phyloP scores from a whole-genome alignment of 805 yeast genomes.

The Yamadazyma nakazawae region DNA sequence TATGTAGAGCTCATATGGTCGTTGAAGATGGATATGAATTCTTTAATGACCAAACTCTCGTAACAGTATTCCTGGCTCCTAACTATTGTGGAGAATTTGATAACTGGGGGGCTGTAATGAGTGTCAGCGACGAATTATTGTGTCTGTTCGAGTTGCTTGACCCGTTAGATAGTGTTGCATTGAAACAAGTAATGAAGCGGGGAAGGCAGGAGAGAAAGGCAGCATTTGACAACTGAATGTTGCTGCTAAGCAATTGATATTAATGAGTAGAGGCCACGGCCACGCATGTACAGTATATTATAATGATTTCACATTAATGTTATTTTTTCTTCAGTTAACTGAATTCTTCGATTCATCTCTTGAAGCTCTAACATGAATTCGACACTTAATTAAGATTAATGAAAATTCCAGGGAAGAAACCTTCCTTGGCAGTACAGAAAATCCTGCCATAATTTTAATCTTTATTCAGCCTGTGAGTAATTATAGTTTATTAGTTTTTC shows the following conservation, averaged over 20 bases:
- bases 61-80: slow-evolving; percentile 80
- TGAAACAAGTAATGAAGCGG: slow-evolving; percentile 90
- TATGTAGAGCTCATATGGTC: slow-evolving; percentile 86
- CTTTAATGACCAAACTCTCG: slow-evolving; percentile 69
- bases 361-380: not conserved
- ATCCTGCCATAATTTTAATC: too few relatives aligned
- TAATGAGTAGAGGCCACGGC: not conserved
- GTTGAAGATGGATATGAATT: slow-evolving; percentile 88
- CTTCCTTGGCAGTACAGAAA: too few relatives aligned
- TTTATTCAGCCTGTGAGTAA: too few relatives aligned
- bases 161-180: slow-evolving; percentile 88
- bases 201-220: slow-evolving; percentile 84
- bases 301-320: not conserved
- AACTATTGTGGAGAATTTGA: slow-evolving; percentile 81
- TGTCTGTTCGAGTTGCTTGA: slow-evolving; percentile 92
- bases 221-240: slow-evolving; percentile 30
- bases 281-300: slow-evolving; percentile 3
- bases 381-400: too few relatives aligned
- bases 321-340: not conserved
- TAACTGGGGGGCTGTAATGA: slow-evolving; percentile 93
- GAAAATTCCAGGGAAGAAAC: too few relatives aligned
- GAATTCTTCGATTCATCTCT: too few relatives aligned
- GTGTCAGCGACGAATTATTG: slow-evolving; percentile 86
- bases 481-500: too few relatives aligned
- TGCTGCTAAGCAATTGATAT: not conserved